Percentiles rank a stretch among this genome's conserved stretches.
Evolutionary conservation across 306 rosid genomes (phyloP).

Genomic region (Abrus precatorius): DNA sequence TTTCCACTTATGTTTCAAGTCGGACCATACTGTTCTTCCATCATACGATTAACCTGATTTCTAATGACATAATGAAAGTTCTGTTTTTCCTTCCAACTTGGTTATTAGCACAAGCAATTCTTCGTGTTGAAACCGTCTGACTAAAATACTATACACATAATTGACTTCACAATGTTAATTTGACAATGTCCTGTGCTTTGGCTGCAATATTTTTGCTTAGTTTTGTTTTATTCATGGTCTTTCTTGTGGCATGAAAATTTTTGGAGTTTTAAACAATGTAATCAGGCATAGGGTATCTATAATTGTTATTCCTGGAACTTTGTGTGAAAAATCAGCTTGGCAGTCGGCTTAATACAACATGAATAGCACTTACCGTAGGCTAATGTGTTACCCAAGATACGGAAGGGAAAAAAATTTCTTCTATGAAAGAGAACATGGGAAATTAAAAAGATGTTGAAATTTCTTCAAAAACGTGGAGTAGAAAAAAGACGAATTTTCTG

Average conservation of each 20-base stretch:
- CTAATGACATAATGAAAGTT: neutral
- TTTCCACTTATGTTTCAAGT: slow-evolving; percentile 40
- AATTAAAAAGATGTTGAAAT: neutral
- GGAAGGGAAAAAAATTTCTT: neutral
- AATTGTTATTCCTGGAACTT: neutral
- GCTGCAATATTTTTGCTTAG: neutral
- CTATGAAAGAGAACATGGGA: neutral
- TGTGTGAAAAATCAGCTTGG: neutral
- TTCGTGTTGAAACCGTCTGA: slow-evolving; percentile 15
- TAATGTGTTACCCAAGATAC: neutral
- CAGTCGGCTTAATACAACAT: slow-evolving; percentile 14
- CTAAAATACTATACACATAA: neutral
- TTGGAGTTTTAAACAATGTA: slow-evolving; percentile 4
- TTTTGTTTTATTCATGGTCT: slow-evolving; percentile 17
- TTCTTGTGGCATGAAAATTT: slow-evolving; percentile 3
- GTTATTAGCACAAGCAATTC: slow-evolving; percentile 21
- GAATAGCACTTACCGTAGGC: slow-evolving; percentile 3
- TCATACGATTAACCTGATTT: slow-evolving; percentile 41
- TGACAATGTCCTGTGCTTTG: neutral
- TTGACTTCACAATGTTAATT: slow-evolving; percentile 30
- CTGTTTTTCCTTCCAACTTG: slow-evolving; percentile 1
- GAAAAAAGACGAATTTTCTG: slow-evolving; percentile 27
- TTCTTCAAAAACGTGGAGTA: slow-evolving; percentile 26
- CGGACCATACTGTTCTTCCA: slow-evolving; percentile 28
- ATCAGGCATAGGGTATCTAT: neutral